Base-by-base conservation (phyloP, 345 rosid species). In the Eucalyptus curtisii region DNA sequence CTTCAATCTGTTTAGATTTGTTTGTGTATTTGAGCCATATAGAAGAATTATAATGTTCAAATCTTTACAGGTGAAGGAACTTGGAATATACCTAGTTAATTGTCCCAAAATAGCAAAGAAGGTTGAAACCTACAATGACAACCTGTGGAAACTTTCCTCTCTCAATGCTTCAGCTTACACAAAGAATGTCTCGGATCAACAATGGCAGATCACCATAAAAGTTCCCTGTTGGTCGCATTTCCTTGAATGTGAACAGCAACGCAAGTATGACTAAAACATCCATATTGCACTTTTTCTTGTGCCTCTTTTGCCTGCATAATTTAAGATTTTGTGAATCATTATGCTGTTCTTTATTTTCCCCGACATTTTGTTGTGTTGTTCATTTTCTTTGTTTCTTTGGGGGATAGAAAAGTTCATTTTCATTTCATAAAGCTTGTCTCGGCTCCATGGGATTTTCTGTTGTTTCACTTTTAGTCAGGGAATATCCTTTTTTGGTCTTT, bases 161-260 rank as follows among this genome's bases (percentile, higher is more conserved):
- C 96, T 97, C 86, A 89, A 95, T 81, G 93, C 96, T 89, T 92
- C 95, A 49, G 88, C 79, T 61, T 91, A 90, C 86, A 94, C 98
- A 50, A 93, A 87, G 92, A 90, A 55, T 15, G 89, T 92, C 47
- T 92, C 84, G 87, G 98, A 96, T 91, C 96, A 94, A 37, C 95
- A 92, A 86, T 95, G 99, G 98, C 95, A 95, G 92, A 84, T 92
- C 86, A 92, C 92, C 68, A 94, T 97, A 91, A 95, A 92, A 85
- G 97, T 95, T 89, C 98, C 98, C 24, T 96, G 99, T 87, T 95
- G 98, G 97, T 97, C 99, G 1, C 98, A 94, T 94, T 96, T 96
- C 89, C 88, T 97, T 79, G 89, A 91, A 88, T 49, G 76, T 4
- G 91, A 93, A 90, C 90, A 49, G 88, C 93, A 95, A 52, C 94